Conservation (phyloP, 2,329 filamentous ascomycete genomes). For the Exophiala dermatitidis region DNA sequence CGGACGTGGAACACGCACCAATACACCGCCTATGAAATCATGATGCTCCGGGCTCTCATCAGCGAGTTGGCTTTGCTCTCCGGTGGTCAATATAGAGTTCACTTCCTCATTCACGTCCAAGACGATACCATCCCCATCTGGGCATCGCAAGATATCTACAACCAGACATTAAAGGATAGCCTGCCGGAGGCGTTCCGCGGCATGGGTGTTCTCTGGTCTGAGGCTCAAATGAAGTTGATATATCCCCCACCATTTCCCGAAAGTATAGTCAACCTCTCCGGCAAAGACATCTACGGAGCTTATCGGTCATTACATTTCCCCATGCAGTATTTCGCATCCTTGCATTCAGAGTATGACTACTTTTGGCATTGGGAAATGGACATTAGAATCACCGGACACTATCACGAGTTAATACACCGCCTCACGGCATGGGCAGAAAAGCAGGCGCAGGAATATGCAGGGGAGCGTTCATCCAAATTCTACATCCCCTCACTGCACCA, state of each 20-base stretch:
- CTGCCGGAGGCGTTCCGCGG: constrained; percentile 33
- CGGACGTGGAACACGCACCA: constrained; percentile 25
- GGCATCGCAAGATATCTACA: constrained; percentile 60
- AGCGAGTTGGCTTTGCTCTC: too few relatives aligned
- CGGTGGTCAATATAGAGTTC: constrained; percentile 70
- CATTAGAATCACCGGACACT: constrained; percentile 57
- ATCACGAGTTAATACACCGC: constrained; percentile 66
- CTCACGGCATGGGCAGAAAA: constrained; percentile 59
- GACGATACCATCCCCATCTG: constrained; percentile 66
- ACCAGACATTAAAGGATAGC: constrained; percentile 43
- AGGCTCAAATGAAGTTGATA: constrained; percentile 23
- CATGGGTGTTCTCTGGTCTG: constrained; percentile 33
- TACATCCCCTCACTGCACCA: constrained; percentile 54
- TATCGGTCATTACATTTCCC: constrained; percentile 57
- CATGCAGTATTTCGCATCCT: constrained; percentile 56
- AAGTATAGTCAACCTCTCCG: constrained; percentile 28
- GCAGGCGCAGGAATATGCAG: constrained; percentile 64
- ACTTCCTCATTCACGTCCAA: constrained; percentile 71
- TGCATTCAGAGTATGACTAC: constrained; percentile 58
- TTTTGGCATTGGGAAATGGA: constrained; percentile 69
- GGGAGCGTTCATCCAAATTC: constrained; percentile 70
- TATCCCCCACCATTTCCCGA: constrained; percentile 27
- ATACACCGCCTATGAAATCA: constrained; percentile 23
- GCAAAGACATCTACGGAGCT: constrained; percentile 30
- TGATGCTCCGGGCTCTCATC: constrained; percentile 25